phyloP scores from a whole-genome alignment of 495 filamentous ascomycete species.

The Podospora comata region DNA sequence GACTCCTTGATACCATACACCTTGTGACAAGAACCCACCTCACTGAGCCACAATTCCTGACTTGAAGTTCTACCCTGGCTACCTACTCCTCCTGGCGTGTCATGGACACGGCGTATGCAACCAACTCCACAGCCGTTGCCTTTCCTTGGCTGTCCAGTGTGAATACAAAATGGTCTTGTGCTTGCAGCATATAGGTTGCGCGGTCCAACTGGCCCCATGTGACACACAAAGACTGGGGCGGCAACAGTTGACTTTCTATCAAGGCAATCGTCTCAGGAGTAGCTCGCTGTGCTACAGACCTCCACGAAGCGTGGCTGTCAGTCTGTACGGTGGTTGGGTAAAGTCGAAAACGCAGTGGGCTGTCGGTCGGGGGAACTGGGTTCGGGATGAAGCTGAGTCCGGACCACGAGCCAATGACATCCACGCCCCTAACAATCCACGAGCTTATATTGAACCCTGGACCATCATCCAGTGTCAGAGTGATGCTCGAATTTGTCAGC shows the following conservation, averaged over 20 bases:
- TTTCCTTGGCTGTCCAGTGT: slow-evolving; percentile 7
- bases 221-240: slow-evolving; percentile 28
- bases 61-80: too few relatives aligned
- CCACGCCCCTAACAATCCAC: slow-evolving; percentile 42
- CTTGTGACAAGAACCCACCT: too few relatives aligned
- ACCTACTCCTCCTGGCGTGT: not conserved
- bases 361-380: slow-evolving; percentile 19
- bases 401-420: slow-evolving; percentile 32
- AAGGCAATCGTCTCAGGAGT: slow-evolving; percentile 25
- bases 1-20: too few relatives aligned
- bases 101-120: slow-evolving; percentile 16
- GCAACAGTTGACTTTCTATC: slow-evolving; percentile 28
- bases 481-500: slow-evolving; percentile 42
- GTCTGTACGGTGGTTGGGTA: slow-evolving; percentile 33
- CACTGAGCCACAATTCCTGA: too few relatives aligned
- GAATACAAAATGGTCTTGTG: slow-evolving; percentile 23
- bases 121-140: slow-evolving; percentile 17
- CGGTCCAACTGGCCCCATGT: slow-evolving; percentile 38
- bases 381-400: slow-evolving; percentile 4
- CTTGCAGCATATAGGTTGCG: slow-evolving; percentile 25
- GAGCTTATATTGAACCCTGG: slow-evolving; percentile 41
- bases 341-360: slow-evolving; percentile 15
- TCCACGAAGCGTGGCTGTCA: slow-evolving; percentile 28
- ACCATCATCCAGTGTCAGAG: slow-evolving; percentile 40
- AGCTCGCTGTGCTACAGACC: slow-evolving; percentile 28